Evolutionary conservation across 2,329 filamentous ascomycete genomes (phyloP), one percentile per base, ranked within the genome.

Genomic region (Colletotrichum sidae): DNA sequence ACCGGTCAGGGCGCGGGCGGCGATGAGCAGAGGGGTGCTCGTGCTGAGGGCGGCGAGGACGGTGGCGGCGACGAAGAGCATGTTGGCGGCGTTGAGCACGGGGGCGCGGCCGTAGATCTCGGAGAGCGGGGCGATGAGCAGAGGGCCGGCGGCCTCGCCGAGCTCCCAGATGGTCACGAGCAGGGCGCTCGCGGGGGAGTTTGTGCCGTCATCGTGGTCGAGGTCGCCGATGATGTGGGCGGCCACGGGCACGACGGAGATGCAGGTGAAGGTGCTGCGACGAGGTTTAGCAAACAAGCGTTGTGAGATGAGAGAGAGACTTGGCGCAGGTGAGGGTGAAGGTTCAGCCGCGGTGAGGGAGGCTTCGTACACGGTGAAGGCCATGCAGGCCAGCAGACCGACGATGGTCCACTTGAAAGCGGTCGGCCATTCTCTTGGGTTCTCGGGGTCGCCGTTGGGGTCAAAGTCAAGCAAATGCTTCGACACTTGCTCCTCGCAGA

Each of bases 141-240:
- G 75, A 1, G 88, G 88, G 0, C 88, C 88, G 7, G 86, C 83
- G 2, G 85, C 85, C 69, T 89, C 87, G 67, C 90, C 90, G 0
- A 92, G 82, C 65, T 93, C 86, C 82, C 90, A 90, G 65, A 92
- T 87, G 0, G 89, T 91, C 8, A 93, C 88, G 58, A 92, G 87
- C 49, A 94, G 79, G 44, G 86, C 83, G 69, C 79, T 81, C 13
- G 84, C 78, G 0, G 83, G 81, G 61, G 82, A 82, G 73, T 77
- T 78, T 2, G 60, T 9, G 35, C 76, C 70, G 9, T 72, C 68
- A n/a, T 77, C 74, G 15, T 70, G 56, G 62, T 79, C 73, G 52
- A 83, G 78, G 62, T 88, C 85, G 2, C 75, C 69, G 25, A 85
- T 80, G 67, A 88, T 87, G 51, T 76, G 77, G 42, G 75, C 77